These are phyloP conservation scores for Tremella mesenterica DNA, from an alignment of 768 basidiomycete genomes.

Conservation along the genomic window DNA sequence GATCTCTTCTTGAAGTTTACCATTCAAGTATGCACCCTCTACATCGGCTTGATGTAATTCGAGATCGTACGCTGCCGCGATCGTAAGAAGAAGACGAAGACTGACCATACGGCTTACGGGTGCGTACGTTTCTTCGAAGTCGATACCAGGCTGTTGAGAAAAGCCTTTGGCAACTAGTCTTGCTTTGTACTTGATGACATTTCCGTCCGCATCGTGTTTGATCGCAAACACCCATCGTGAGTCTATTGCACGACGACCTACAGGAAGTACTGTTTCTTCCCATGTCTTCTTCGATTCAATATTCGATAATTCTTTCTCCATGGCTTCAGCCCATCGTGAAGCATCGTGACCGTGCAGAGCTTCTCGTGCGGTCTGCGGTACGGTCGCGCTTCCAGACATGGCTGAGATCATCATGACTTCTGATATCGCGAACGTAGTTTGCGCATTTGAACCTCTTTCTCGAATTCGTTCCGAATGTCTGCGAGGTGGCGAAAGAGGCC, in stretches of 20 bases:
- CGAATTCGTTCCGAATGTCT: too few relatives aligned
- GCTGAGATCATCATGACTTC: slow-evolving; percentile 1
- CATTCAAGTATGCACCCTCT: slow-evolving; percentile 6
- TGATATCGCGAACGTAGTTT: too few relatives aligned
- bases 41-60: slow-evolving; percentile 23
- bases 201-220: slow-evolving; percentile 34
- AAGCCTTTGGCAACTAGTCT: too few relatives aligned
- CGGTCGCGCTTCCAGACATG: neutral
- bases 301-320: slow-evolving; percentile 27
- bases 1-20: slow-evolving; percentile 26
- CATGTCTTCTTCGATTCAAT: slow-evolving; percentile 39
- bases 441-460: too few relatives aligned
- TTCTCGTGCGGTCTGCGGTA: neutral
- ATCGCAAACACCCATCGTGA: slow-evolving; percentile 44
- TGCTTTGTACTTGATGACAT: slow-evolving; percentile 6
- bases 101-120: slow-evolving; percentile 20
- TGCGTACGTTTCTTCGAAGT: slow-evolving; percentile 49
- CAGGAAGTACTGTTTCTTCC: slow-evolving; percentile 27
- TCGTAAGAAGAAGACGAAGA: slow-evolving; percentile 15
- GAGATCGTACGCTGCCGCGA: slow-evolving; percentile 12
- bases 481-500: too few relatives aligned
- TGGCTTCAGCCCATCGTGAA: slow-evolving; percentile 29
- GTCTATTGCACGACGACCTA: slow-evolving; percentile 38
- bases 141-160: slow-evolving; percentile 47
- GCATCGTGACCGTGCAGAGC: neutral